Percentiles rank a stretch among this genome's conserved stretches.
Evolutionary conservation across 805 yeast species (phyloP).

Genomic region (Yamadazyma kitorensis): DNA sequence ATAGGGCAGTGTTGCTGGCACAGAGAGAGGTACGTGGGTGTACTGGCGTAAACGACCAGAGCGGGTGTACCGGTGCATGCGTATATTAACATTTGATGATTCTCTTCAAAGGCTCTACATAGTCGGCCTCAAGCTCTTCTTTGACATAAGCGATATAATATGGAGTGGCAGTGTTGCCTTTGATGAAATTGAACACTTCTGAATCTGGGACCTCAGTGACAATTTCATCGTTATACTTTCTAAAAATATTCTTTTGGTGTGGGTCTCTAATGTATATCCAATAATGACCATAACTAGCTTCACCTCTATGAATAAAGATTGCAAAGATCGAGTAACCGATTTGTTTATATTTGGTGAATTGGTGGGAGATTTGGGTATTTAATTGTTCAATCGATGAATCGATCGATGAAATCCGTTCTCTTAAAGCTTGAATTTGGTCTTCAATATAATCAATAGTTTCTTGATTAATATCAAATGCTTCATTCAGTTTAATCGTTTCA

Average conservation of each 20-base stretch:
- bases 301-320: constrained; percentile 91
- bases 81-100: constrained; percentile 11
- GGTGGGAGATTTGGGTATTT: constrained; percentile 49
- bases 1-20: not conserved
- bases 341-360: constrained; percentile 57
- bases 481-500: constrained; percentile 34
- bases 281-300: constrained; percentile 94
- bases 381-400: constrained; percentile 43
- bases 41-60: not conserved
- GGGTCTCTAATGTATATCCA: constrained; percentile 92
- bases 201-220: constrained; percentile 72
- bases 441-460: constrained; percentile 49
- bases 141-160: constrained; percentile 84
- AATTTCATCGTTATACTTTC: constrained; percentile 93
- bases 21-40: not conserved
- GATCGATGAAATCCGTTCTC: constrained; percentile 41
- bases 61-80: not conserved
- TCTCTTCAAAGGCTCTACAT: constrained; percentile 67
- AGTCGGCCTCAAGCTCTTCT: constrained; percentile 50
- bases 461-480: constrained; percentile 33
- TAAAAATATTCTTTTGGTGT: constrained; percentile 56
- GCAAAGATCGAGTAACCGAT: constrained; percentile 86
- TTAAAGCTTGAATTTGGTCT: constrained; percentile 45
- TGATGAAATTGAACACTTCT: constrained; percentile 65
- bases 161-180: constrained; percentile 86